phyloP scores from a whole-genome alignment of 140 eudicot genomes.

The Anethum foeniculum region DNA sequence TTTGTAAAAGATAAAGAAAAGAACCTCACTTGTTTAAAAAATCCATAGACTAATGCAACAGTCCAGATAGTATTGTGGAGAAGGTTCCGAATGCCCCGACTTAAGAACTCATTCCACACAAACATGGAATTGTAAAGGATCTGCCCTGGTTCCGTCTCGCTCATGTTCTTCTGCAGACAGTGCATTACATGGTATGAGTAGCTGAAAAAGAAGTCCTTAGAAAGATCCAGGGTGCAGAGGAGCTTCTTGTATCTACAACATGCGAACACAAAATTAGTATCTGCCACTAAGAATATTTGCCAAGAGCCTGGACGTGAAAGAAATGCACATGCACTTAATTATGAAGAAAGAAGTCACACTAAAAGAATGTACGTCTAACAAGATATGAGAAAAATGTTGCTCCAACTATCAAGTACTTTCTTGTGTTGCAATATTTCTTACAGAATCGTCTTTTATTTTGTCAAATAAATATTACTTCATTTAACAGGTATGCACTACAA shows the following conservation, averaged over 20 bases:
- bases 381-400: neutral
- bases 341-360: neutral
- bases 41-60: slow-evolving; percentile 83
- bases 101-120: slow-evolving; percentile 86
- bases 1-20: neutral
- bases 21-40: slow-evolving; percentile 59
- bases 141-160: slow-evolving; percentile 37
- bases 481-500: neutral
- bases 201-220: slow-evolving; percentile 87
- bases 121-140: slow-evolving; percentile 78
- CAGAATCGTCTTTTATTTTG: neutral
- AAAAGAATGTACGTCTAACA: neutral
- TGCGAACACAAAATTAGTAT: slow-evolving; percentile 7
- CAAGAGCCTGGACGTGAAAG: slow-evolving; percentile 2
- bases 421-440: neutral
- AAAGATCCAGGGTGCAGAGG: slow-evolving; percentile 79
- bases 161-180: slow-evolving; percentile 63
- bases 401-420: neutral
- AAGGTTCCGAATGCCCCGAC: slow-evolving; percentile 65
- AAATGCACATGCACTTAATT: neutral
- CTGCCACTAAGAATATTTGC: neutral
- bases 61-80: slow-evolving; percentile 82
- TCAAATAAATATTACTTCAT: neutral
- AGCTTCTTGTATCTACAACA: slow-evolving; percentile 72
- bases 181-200: slow-evolving; percentile 81